A percentile compares a stretch with the other conserved stretches of the same genome.
Evolutionary conservation across 139 green algal genomes (phyloP).

Genomic region (Micromonas pusilla): DNA sequence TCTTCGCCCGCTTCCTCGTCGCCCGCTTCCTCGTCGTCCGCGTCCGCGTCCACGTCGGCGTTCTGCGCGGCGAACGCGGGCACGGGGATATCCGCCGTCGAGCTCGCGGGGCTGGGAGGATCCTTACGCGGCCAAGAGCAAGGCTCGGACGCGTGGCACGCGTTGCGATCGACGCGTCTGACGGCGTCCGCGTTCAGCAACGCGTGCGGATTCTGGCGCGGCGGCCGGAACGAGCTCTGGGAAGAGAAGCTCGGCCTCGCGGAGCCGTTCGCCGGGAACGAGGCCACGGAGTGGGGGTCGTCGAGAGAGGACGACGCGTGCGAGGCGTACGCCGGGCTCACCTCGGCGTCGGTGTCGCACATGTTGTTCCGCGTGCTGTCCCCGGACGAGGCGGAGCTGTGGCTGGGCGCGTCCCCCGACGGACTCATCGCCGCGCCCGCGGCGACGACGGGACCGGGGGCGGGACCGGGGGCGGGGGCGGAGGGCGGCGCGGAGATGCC

Average conservation of each 20-base stretch:
- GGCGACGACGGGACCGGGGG: not conserved
- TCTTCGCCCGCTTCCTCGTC: too few species aligned
- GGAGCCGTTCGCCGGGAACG: slow-evolving; percentile 15
- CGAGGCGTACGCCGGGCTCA: not conserved
- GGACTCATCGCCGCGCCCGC: slow-evolving; percentile 43
- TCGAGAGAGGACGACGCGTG: slow-evolving; percentile 6
- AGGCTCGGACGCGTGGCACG: slow-evolving; percentile 3
- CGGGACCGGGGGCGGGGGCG: not conserved
- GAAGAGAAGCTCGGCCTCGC: slow-evolving; percentile 19
- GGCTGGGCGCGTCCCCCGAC: slow-evolving; percentile 61
- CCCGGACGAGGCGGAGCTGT: slow-evolving; percentile 48
- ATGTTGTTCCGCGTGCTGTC: slow-evolving; percentile 15
- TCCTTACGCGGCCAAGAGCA: slow-evolving; percentile 5
- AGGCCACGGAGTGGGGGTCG: slow-evolving; percentile 16
- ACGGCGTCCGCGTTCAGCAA: slow-evolving; percentile 21
- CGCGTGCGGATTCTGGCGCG: slow-evolving; percentile 13
- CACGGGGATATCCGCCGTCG: too few species aligned
- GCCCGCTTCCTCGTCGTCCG: too few species aligned
- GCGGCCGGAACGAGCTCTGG: slow-evolving; percentile 22
- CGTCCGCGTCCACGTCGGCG: too few species aligned
- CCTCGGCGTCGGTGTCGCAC: not conserved
- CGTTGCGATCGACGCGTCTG: not conserved
- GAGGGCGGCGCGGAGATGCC: slow-evolving; percentile 1
- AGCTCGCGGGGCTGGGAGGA: too few species aligned
- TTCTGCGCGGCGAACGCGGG: too few species aligned